Evolutionary conservation across 768 basidiomycete species (phyloP), one percentile per base, ranked within the genome.

Genomic region (Podaxis sp.): DNA sequence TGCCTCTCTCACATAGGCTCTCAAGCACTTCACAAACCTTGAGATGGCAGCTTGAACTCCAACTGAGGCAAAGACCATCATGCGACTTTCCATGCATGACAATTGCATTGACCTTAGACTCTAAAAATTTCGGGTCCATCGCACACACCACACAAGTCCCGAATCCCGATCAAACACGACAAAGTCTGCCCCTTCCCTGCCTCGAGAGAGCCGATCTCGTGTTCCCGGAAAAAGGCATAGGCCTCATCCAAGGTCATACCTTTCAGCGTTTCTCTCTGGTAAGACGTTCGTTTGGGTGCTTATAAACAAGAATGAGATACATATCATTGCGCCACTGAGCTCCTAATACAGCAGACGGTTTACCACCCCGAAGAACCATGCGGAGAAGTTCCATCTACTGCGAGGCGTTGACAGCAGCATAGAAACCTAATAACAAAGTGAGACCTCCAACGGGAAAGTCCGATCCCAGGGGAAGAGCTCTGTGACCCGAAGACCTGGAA

Each of bases 371-470:
- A 82, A 3, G 77, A 58, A 1, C 95, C 96, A 62, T 96, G 92
- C 0, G 96, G 96, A 22, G 92, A 95, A 17, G 78, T 76, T 0
- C 95, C 94, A 15, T 84, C 79, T 2, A 81, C 77, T 22, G 83
- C 82, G 4, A 93, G 78, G 13, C 96, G 84, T 1, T 82, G 2
- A 95, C 82, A 0, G 93, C 93, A 4, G 96, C 95, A 67, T 95
- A 94, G 74, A 96, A 96, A 0, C 93, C 93, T 3, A 90, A 77
- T 36, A 98, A 77, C 0, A 96, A 96, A 69, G 96, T 93, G 58
- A 96, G 88, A 8, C 86, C 84, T 73, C 98, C 96, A 2, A 98
- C 88, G 0, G 96, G 96, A 74, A 98, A 97, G 73, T 98, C 96
- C 2, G 94, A 93, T 2, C 96, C 96, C 1, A 97, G 80, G 0